Base-by-base conservation (phyloP, 768 basidiomycete species). In the Tylopilus sp. region DNA sequence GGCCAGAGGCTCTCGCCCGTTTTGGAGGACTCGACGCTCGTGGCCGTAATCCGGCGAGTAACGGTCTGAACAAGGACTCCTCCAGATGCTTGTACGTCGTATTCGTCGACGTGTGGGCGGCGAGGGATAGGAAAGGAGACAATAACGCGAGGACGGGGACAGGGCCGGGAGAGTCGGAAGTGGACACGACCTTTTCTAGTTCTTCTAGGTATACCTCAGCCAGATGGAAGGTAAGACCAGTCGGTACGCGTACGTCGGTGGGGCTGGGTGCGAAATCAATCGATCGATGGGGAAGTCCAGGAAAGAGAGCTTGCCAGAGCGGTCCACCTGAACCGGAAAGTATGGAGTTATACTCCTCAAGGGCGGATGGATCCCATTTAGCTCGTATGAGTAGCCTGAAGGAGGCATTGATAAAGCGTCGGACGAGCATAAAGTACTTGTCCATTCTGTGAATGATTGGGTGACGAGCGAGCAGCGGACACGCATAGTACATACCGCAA, bases 341-440 rank as follows among this genome's bases (percentile, higher is more conserved):
- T 38, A 97, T 88, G 33, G 75, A 71, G 55, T 85, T 88, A 66
- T 91, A 89, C 40, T 83, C 79, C 10, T 74, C 64, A 46, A 86
- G 79, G 6, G 74, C 67, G 8, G 68, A 60, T 24, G 67, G 59
- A 8, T 85, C 80, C 95, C 95, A 99, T 42, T 79, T 74, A 21
- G 72, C 69, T 41, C 86, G 79, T 33, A 85, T 78, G 24, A 98
- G 78, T 19, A 97, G 78, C 30, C 87, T 76, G 70, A 98, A 95
- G 2, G 87, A 82, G 1, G 87, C 91, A 62, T 94, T 89, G 49
- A 90, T 78, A 64, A 92, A 98, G 58, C 87, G 80, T 53, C 96
- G 81, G 53, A 98, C 84, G 42, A 99, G 86, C 84, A 98, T 86
- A 67, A 96, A 95, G 69, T 91, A 98, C 70, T 99, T 99, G 78